Evolutionary conservation across 305 asterid species (phyloP).

Genomic region (Solanum hybrid): DNA sequence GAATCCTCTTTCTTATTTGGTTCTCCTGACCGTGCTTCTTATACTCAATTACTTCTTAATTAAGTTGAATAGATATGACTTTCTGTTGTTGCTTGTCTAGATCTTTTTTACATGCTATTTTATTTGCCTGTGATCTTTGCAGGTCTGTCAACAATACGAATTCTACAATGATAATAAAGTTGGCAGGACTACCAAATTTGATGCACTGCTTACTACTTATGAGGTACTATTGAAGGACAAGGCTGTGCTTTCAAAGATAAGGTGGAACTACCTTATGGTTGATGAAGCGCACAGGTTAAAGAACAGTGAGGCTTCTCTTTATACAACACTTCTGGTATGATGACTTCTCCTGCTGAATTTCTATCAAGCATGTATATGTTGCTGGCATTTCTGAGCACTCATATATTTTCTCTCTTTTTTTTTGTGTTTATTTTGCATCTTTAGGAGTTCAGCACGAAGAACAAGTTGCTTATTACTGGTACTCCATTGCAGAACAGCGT

Average conservation of each 20-base stretch:
- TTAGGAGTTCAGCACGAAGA: slow-evolving; percentile 95
- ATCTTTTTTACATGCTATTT: not conserved
- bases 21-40: not conserved
- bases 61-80: not conserved
- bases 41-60: not conserved
- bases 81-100: not conserved
- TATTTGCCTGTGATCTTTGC: slow-evolving; percentile 16
- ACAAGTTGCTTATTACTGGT: slow-evolving; percentile 94
- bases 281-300: slow-evolving; percentile 99
- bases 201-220: slow-evolving; percentile 87
- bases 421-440: slow-evolving; percentile 11
- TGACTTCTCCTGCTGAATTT: slow-evolving; percentile 8
- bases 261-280: slow-evolving; percentile 98
- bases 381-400: not conserved
- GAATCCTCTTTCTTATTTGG: not conserved
- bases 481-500: slow-evolving; percentile 99
- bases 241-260: slow-evolving; percentile 83
- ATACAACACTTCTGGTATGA: slow-evolving; percentile 66
- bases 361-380: not conserved
- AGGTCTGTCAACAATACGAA: slow-evolving; percentile 97
- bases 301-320: slow-evolving; percentile 96
- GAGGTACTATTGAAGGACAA: slow-evolving; percentile 95
- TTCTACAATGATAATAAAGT: slow-evolving; percentile 67
- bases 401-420: not conserved
- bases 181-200: slow-evolving; percentile 72